Conservation (phyloP, 2,329 filamentous ascomycete genomes). For the Sporothrix inflata region DNA sequence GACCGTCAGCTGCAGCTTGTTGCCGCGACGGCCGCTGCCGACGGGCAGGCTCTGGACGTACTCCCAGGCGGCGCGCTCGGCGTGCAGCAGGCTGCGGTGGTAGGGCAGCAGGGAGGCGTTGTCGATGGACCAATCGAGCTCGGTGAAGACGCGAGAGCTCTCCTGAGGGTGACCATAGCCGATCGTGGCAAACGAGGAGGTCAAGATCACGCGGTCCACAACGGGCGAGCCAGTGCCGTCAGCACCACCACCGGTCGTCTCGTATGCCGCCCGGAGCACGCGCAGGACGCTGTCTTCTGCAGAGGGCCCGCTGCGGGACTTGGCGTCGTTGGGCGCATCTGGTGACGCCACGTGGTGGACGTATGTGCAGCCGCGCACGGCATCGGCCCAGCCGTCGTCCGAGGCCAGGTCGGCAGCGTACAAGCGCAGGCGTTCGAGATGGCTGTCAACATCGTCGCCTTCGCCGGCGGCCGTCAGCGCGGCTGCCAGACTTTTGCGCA, state of each 20-base stretch:
- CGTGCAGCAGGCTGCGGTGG: constrained; percentile 57
- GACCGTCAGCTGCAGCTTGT: constrained; percentile 40
- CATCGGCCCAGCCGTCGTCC: constrained; percentile 38
- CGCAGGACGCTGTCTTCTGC: constrained; percentile 38
- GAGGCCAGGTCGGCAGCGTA: constrained; percentile 41
- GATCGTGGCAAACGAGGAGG: constrained; percentile 30
- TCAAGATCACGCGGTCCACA: constrained; percentile 38
- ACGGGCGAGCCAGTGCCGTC: constrained; percentile 18
- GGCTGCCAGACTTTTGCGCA: constrained; percentile 14
- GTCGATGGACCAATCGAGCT: constrained; percentile 51
- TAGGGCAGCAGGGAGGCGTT: constrained; percentile 49
- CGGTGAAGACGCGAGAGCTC: constrained; percentile 45
- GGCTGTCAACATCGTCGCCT: constrained; percentile 13
- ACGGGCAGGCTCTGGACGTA: constrained; percentile 44
- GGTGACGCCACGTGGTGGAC: constrained; percentile 44
- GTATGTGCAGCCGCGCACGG: constrained; percentile 39
- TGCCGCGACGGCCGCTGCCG: constrained; percentile 49
- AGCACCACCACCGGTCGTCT: constrained; percentile 13
- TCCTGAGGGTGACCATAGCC: constrained; percentile 8
- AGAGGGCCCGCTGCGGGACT: constrained; percentile 38
- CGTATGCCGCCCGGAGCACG: constrained; percentile 36
- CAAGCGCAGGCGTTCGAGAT: constrained; percentile 33
- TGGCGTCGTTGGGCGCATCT: constrained; percentile 39
- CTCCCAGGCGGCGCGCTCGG: constrained; percentile 58
- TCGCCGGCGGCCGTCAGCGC: constrained; percentile 16